Base-by-base conservation (phyloP, 2,329 filamentous ascomycete genomes). In the Penicillium sp. region DNA sequence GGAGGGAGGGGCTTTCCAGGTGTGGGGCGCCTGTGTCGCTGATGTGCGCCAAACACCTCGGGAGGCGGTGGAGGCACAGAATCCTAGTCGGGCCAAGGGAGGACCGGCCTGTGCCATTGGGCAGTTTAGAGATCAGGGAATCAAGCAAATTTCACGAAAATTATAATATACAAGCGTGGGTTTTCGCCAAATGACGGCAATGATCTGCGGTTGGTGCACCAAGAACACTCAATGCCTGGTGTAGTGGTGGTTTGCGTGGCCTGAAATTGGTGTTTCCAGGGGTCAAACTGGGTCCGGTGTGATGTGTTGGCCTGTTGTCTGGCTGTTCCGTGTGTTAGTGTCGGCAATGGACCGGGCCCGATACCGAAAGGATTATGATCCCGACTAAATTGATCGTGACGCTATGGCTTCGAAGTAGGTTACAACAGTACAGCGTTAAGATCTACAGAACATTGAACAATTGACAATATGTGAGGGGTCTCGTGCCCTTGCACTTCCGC, bases 11-110 rank as follows among this genome's bases (percentile, higher is more conserved):
- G 69, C 63, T 65, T 62, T 62, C 63, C 61, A 73, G 66, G 70
- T 73, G 73, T 70, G 73, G 73, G 73, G 70, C 72, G 74, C 75
- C 74, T 77, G 69, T 56, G 70, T 74, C 68, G 70, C 67, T 63
- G 70, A 70, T 69, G 68, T 71, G 68, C 69, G 71, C 63, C 60
- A 64, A 62, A 68, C 64, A 63, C 63, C 53, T 53, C 64, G 66
- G 65, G 58, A 70, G 68, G 71, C 70, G 71, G 71, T 73, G 72
- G 71, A 67, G 61, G 58, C 51, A 53, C 53, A 57, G 57, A 63
- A 61, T 65, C 63, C 61, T 64, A 69, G 59, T 68, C 70, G 70
- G 68, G 58, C 68, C 58, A 71, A 73, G 60, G 67, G 70, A 70
- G 65, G 55, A 61, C 59, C 53, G 48, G 52, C 57, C 58, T 57